These are phyloP conservation scores for Zygoascus meyerae DNA, from an alignment of 1,139 yeast genomes.

Conservation along the genomic window DNA sequence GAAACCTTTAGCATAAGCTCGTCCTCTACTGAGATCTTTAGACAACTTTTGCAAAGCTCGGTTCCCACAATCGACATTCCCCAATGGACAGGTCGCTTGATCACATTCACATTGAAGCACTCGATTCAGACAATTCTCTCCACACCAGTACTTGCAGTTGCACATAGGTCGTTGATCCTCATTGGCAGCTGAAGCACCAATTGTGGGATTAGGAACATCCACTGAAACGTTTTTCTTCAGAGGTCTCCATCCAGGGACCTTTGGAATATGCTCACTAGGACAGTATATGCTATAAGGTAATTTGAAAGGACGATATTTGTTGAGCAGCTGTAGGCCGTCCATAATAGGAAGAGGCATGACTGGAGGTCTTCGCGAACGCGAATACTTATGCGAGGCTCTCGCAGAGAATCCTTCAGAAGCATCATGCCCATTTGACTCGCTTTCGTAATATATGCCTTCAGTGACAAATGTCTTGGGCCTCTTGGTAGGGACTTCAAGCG, in stretches of 20 bases:
- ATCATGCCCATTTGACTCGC: not conserved
- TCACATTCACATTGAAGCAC: conserved; percentile 36
- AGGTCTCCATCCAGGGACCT: conserved; percentile 30
- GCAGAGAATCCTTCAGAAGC: not conserved
- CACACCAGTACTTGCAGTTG: conserved; percentile 32
- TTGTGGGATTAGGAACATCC: conserved; percentile 23
- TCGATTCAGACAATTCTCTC: conserved; percentile 33
- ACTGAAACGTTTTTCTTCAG: conserved; percentile 28
- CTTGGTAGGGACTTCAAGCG: not conserved
- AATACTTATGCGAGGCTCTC: conserved; percentile 2
- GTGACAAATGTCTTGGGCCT: conserved; percentile 2
- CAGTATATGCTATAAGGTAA: conserved; percentile 35
- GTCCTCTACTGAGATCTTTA: conserved; percentile 20
- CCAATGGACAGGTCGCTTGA: conserved; percentile 32
- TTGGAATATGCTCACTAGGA: conserved; percentile 28
- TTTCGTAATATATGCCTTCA: conserved; percentile 13
- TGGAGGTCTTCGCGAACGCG: conserved; percentile 9
- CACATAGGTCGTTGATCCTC: conserved; percentile 27
- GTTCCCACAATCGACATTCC: conserved; percentile 36
- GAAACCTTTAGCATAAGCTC: conserved; percentile 30
- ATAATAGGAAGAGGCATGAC: conserved; percentile 25
- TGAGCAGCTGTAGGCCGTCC: conserved; percentile 15
- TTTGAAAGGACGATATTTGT: conserved; percentile 23
- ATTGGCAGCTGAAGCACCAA: not conserved
- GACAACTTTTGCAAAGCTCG: conserved; percentile 30